phyloP scores from a whole-genome alignment of 2,329 filamentous ascomycete species.

The Calonectria crousiana region DNA sequence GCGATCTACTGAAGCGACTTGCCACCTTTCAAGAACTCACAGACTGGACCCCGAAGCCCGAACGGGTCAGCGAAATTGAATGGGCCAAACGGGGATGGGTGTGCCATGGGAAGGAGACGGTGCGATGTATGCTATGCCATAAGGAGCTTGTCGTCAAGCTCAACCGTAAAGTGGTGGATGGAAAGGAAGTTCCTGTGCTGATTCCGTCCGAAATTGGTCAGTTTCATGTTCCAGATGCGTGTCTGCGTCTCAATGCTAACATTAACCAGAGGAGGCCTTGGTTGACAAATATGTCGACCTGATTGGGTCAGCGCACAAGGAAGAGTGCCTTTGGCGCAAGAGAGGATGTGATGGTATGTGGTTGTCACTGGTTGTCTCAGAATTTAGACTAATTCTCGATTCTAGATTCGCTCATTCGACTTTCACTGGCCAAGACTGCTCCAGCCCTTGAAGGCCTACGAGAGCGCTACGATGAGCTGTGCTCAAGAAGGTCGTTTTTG shows the following conservation, averaged over 20 bases:
- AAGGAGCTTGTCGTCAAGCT: slow-evolving; percentile 87
- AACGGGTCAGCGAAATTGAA: slow-evolving; percentile 86
- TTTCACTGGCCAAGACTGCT: slow-evolving; percentile 73
- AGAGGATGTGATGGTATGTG: slow-evolving; percentile 84
- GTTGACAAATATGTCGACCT: slow-evolving; percentile 81
- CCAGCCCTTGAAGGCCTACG: slow-evolving; percentile 69
- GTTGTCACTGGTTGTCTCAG: not conserved
- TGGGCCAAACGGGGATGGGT: slow-evolving; percentile 97
- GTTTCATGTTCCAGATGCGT: slow-evolving; percentile 5
- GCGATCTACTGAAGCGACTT: slow-evolving; percentile 82
- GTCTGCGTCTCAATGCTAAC: slow-evolving; percentile 32
- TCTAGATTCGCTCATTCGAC: slow-evolving; percentile 69
- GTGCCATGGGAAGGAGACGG: slow-evolving; percentile 85
- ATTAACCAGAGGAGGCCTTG: slow-evolving; percentile 68
- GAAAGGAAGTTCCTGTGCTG: slow-evolving; percentile 65
- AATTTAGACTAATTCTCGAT: slow-evolving; percentile 36
- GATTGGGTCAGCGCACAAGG: slow-evolving; percentile 80
- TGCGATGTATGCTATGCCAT: slow-evolving; percentile 87
- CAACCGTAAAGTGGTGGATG: slow-evolving; percentile 69
- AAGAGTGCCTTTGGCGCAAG: slow-evolving; percentile 87
- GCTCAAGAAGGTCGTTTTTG: slow-evolving; percentile 64
- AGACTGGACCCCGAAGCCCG: slow-evolving; percentile 93
- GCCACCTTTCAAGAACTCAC: slow-evolving; percentile 92
- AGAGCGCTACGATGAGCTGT: slow-evolving; percentile 74
- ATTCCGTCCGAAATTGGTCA: slow-evolving; percentile 70